These are phyloP conservation scores for Fomitiporia mediterranea DNA, from an alignment of 1,284 basidiomycete species.

Conservation along the genomic window DNA sequence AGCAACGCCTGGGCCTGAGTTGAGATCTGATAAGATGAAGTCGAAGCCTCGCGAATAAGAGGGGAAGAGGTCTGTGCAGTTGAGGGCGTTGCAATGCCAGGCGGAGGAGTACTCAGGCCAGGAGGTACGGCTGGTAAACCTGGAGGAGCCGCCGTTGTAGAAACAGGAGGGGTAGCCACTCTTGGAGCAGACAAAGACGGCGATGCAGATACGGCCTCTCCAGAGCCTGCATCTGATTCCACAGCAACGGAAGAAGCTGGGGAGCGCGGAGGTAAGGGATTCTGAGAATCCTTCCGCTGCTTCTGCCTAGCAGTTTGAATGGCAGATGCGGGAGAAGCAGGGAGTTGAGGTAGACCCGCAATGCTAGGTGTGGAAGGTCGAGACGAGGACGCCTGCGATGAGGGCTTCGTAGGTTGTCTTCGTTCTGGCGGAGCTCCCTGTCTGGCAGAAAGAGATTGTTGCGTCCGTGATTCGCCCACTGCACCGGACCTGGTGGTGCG, in stretches of 20 bases:
- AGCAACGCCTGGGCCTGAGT: constrained; percentile 78
- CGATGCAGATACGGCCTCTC: constrained; percentile 27
- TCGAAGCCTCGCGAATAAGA: constrained; percentile 50
- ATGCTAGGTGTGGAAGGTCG: constrained; percentile 57
- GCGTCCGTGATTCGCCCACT: constrained; percentile 3
- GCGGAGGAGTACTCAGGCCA: constrained; percentile 45
- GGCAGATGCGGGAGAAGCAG: constrained; percentile 39
- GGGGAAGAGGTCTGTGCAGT: constrained; percentile 36
- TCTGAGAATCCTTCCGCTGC: constrained; percentile 37
- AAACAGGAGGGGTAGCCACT: constrained; percentile 31
- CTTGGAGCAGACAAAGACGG: constrained; percentile 25
- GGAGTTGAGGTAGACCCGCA: constrained; percentile 35
- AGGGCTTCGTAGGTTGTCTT: constrained; percentile 40
- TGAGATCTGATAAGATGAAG: constrained; percentile 81
- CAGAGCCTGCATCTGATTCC: constrained; percentile 34
- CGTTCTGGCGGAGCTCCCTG: constrained; percentile 33
- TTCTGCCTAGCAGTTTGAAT: constrained; percentile 28
- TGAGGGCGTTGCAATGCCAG: constrained; percentile 37
- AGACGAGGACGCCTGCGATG: constrained; percentile 54
- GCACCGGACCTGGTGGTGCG: constrained; percentile 10
- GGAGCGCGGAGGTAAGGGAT: constrained; percentile 40
- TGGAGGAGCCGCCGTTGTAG: constrained; percentile 44
- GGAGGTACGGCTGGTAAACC: constrained; percentile 62
- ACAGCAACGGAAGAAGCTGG: constrained; percentile 43
- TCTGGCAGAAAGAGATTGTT: constrained; percentile 8